These are phyloP conservation scores for Aspergillus quadricinctus DNA, from an alignment of 2,329 filamentous ascomycete species.

Conservation along the genomic window DNA sequence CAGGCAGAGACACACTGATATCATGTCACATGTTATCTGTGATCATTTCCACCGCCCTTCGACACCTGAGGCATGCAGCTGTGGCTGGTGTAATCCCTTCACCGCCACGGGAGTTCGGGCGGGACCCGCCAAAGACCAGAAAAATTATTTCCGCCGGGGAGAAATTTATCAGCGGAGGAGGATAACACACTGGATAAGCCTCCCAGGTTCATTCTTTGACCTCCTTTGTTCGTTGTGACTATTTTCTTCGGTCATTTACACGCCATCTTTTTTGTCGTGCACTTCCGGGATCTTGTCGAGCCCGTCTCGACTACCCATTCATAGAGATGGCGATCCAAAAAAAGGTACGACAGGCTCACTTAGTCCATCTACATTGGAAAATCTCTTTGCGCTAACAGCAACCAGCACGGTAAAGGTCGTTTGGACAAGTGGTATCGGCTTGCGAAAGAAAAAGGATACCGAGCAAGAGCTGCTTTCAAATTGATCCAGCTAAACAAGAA, in stretches of 20 bases:
- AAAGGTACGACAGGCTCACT: slow-evolving; percentile 53
- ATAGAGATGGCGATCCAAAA: slow-evolving; percentile 86
- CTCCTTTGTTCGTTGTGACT: slow-evolving; percentile 17
- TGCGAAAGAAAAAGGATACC: slow-evolving; percentile 96
- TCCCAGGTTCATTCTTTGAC: slow-evolving; percentile 16
- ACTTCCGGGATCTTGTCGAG: slow-evolving; percentile 20
- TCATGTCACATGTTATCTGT: slow-evolving; percentile 31
- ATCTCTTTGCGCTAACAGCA: slow-evolving; percentile 24
- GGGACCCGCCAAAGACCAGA: slow-evolving; percentile 14
- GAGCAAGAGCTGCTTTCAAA: slow-evolving; percentile 95
- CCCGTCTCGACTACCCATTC: slow-evolving; percentile 17
- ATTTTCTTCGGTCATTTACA: slow-evolving; percentile 15
- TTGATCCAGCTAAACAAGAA: slow-evolving; percentile 98
- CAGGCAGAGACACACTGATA: slow-evolving; percentile 17
- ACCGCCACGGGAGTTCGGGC: background rate
- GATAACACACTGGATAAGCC: slow-evolving; percentile 20
- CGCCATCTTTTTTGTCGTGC: slow-evolving; percentile 6
- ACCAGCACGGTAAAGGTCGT: slow-evolving; percentile 86
- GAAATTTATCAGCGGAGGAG: slow-evolving; percentile 7
- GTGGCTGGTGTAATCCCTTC: background rate
- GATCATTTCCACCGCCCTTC: slow-evolving; percentile 15
- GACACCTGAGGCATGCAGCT: slow-evolving; percentile 15
- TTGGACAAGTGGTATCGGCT: slow-evolving; percentile 99
- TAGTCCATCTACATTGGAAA: background rate
- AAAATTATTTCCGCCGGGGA: slow-evolving; percentile 6